Base-by-base conservation (phyloP, 2,329 filamentous ascomycete species). In the Hymenoscyphus fructigenus region DNA sequence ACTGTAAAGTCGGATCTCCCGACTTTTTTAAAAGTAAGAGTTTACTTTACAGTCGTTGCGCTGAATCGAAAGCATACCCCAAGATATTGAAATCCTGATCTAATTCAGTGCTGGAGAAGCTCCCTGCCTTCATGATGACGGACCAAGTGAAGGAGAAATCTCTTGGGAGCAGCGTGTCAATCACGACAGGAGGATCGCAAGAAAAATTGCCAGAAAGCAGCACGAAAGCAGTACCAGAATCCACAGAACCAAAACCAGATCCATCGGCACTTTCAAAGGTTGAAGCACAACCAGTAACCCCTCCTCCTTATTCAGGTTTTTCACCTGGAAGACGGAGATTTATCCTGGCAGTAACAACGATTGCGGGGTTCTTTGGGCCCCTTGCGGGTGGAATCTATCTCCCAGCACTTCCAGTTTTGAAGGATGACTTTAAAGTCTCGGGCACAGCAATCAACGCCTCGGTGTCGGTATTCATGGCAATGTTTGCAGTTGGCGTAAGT, bases 401-500 rank as follows among this genome's bases (percentile, higher is more conserved):
- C 20, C 59, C 59, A 26, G 59, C 59, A 23, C 32, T 61, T 32
- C 59, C 59, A 36, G 47, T 55, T 26, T 38, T 61, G 20, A 53
- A 61, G 47, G 32, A 61, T 17, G 59, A 61, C 5, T 61, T 61
- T 14, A 53, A 61, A 20, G 59, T 61, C 23, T 61, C 59, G 1
- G 59, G 26, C 6, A 61, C 59, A 36, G 59, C 59, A 9, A 61
- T 61, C 10, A 61, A 61, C 41, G 59, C 59, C 26, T 55, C 59
- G n/a, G 59, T 61, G 7, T 34, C 59, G 17, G 59, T 61, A 15
- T 61, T 61, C 28, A 61, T 61, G 59, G 59, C 59, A 38, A 38
- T 56, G 28, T 61, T 61, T 53, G 59, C 59, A 6, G 47, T 61
- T 53, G 59, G 59, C 23, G 59, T 61, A 55, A 32, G 59, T 61